A percentile compares a stretch with the other conserved stretches of the same genome.
phyloP scores from a whole-genome alignment of 345 rosid genomes.

The Laguncularia racemosa region DNA sequence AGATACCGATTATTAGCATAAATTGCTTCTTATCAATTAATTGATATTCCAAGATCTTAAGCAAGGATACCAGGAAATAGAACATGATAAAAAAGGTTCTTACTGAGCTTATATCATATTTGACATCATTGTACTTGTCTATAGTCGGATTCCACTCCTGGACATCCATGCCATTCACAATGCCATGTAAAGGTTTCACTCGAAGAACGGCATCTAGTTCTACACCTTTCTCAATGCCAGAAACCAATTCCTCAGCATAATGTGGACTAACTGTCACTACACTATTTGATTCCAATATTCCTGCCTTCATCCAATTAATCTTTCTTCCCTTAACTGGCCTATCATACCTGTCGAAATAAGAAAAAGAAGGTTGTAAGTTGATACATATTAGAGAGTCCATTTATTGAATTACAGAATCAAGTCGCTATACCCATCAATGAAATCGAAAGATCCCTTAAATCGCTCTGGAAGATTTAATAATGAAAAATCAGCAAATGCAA shows the following conservation, averaged over 20 bases:
- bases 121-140: slow-evolving; percentile 62
- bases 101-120: slow-evolving; percentile 69
- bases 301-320: slow-evolving; percentile 98
- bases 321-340: slow-evolving; percentile 84
- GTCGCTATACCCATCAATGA: slow-evolving; percentile 59
- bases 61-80: too few species aligned
- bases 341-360: slow-evolving; percentile 24
- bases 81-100: slow-evolving; percentile 13
- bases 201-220: slow-evolving; percentile 65
- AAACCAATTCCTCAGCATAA: slow-evolving; percentile 79
- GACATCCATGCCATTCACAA: slow-evolving; percentile 90
- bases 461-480: slow-evolving; percentile 64
- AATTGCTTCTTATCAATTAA: too few species aligned
- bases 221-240: slow-evolving; percentile 75
- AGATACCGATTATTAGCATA: not conserved
- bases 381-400: not conserved
- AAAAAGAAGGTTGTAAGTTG: not conserved
- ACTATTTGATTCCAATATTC: slow-evolving; percentile 63
- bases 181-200: slow-evolving; percentile 50
- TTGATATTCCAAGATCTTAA: too few species aligned
- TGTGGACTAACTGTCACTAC: slow-evolving; percentile 82
- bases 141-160: slow-evolving; percentile 92
- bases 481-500: slow-evolving; percentile 50
- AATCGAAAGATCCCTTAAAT: slow-evolving; percentile 78
- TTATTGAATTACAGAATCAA: not conserved